Percentiles rank a stretch among this genome's conserved stretches.
phyloP scores from a whole-genome alignment of 163 green algal genomes.

The Coccomyxa subellipsoidea region DNA sequence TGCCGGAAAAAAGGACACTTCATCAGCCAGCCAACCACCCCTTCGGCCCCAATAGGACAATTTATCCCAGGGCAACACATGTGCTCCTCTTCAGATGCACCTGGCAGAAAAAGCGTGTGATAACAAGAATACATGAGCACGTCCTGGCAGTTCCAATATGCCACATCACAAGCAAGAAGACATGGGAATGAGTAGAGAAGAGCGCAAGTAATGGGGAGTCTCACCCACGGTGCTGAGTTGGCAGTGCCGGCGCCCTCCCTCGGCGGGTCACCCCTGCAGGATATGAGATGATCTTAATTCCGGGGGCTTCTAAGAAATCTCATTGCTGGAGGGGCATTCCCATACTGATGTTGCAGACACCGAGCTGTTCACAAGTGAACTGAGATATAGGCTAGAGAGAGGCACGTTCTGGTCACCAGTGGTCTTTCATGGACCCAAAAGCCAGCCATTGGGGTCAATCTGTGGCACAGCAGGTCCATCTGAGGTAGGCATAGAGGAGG shows the following conservation, averaged over 20 bases:
- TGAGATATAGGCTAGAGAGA: no score
- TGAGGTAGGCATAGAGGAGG: background rate
- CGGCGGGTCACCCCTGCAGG: slow-evolving; percentile 41
- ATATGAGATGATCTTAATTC: slow-evolving; percentile 23
- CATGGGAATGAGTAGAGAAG: background rate
- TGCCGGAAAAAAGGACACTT: slow-evolving; percentile 25
- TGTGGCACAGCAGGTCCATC: background rate
- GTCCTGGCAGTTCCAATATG: no score
- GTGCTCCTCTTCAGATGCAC: no score
- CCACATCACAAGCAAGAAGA: no score
- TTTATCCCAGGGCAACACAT: no score
- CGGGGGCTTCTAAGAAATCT: background rate
- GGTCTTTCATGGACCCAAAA: no score
- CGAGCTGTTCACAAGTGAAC: no score
- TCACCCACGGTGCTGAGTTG: slow-evolving; percentile 45
- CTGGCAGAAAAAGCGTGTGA: no score
- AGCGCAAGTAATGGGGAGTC: background rate
- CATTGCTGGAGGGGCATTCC: background rate
- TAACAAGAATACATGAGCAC: no score
- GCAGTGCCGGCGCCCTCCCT: slow-evolving; percentile 68
- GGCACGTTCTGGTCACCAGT: no score
- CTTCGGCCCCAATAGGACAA: no score
- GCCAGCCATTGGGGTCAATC: background rate
- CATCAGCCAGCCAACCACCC: background rate
- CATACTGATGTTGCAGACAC: no score